A percentile compares a stretch with the other conserved stretches of the same genome.
phyloP scores from a whole-genome alignment of 164 flowering plant species.

The Magnolia kwangsiensis region DNA sequence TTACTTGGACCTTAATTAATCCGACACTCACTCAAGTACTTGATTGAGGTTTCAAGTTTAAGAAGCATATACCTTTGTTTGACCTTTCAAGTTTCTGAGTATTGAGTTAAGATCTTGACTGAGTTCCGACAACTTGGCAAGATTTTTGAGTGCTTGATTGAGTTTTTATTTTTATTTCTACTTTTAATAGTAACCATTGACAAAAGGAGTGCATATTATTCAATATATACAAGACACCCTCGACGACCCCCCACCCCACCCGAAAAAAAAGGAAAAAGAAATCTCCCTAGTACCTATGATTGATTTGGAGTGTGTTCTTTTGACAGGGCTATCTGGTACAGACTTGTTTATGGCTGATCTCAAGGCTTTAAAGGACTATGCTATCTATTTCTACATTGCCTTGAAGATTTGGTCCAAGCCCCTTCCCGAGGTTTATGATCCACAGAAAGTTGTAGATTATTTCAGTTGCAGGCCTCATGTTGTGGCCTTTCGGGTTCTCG shows the following conservation, averaged over 20 bases:
- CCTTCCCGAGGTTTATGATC: slow-evolving; percentile 87
- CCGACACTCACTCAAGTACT: not conserved
- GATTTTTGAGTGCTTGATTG: not conserved
- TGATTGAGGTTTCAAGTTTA: not conserved
- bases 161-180: not conserved
- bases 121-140: not conserved
- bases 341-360: slow-evolving; percentile 87
- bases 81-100: not conserved
- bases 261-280: too few species aligned
- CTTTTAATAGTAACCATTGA: not conserved
- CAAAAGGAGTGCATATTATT: not conserved
- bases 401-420: slow-evolving; percentile 79
- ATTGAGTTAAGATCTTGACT: not conserved
- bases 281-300: not conserved
- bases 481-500: slow-evolving; percentile 73
- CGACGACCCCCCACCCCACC: not conserved
- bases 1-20: not conserved
- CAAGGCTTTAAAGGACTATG: slow-evolving; percentile 78
- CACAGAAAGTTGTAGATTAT: slow-evolving; percentile 61
- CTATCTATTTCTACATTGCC: slow-evolving; percentile 42
- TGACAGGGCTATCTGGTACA: slow-evolving; percentile 71
- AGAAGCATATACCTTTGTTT: not conserved
- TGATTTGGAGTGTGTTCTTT: slow-evolving; percentile 1
- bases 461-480: slow-evolving; percentile 87
- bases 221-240: too few species aligned